Conservation (phyloP, 1,139 yeast genomes). For the Debaryomyces psychrophilus region DNA sequence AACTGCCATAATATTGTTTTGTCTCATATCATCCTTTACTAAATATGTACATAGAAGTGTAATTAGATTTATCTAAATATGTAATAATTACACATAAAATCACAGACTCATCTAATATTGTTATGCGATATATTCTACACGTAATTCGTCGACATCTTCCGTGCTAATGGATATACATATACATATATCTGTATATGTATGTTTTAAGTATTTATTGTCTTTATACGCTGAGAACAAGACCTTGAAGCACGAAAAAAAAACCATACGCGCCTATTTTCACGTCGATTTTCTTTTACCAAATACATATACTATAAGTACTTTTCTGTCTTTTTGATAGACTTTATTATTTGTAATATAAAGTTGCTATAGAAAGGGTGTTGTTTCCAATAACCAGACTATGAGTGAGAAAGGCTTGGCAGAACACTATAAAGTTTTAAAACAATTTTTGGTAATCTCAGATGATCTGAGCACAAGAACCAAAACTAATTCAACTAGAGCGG, state of each 20-base stretch:
- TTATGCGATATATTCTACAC: not conserved
- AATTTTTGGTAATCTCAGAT: conserved; percentile 55
- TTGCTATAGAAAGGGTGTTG: not conserved
- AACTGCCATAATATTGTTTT: conserved; percentile 6
- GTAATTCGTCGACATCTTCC: not conserved
- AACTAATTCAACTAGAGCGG: conserved; percentile 59
- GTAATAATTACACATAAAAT: not conserved
- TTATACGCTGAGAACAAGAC: not conserved
- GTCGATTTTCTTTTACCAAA: conserved; percentile 1
- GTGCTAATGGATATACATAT: not conserved
- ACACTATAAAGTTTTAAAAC: conserved; percentile 55
- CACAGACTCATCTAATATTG: not conserved
- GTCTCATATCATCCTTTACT: conserved; percentile 1
- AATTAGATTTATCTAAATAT: conserved; percentile 1
- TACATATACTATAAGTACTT: not conserved
- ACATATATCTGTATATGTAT: not conserved
- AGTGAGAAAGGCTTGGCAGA: conserved; percentile 43
- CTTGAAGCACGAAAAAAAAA: conserved; percentile 1
- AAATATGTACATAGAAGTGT: conserved; percentile 14
- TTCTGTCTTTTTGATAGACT: not conserved
- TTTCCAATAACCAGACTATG: conserved; percentile 20
- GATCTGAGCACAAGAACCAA: conserved; percentile 48
- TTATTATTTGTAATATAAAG: not conserved
- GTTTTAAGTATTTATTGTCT: not conserved
- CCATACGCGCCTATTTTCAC: conserved; percentile 3